A percentile compares a stretch with the other conserved stretches of the same genome.
These are phyloP conservation scores for Dacryopinax primogenitus DNA, from an alignment of 768 basidiomycete genomes.

Conservation along the genomic window DNA sequence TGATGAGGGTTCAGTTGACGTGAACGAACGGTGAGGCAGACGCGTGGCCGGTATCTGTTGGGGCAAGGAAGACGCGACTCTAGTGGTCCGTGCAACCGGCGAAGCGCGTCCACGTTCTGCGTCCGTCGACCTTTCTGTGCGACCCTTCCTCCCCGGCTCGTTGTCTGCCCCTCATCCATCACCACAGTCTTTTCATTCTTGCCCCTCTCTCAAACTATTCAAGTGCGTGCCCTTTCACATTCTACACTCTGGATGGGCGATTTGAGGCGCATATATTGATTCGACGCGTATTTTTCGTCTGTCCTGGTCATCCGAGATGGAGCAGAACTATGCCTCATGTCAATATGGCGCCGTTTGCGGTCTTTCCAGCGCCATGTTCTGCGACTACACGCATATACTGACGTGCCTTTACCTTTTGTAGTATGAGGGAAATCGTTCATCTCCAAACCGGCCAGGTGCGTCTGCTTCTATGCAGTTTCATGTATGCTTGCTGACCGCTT, in stretches of 20 bases:
- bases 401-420: conserved; percentile 23
- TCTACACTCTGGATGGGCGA: background rate
- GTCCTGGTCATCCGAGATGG: background rate
- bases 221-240: conserved; percentile 1
- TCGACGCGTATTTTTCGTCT: background rate
- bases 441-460: conserved; percentile 95
- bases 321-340: background rate
- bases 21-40: background rate
- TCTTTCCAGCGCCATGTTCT: background rate
- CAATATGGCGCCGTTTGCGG: background rate
- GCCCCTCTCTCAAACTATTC: background rate
- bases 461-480: conserved; percentile 7
- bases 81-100: conserved; percentile 4
- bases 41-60: conserved; percentile 1
- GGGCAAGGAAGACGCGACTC: background rate
- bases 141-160: background rate
- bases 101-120: conserved; percentile 10
- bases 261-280: background rate
- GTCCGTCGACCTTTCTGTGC: conserved; percentile 9
- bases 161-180: background rate
- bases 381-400: background rate
- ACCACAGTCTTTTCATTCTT: background rate
- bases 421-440: conserved; percentile 99
- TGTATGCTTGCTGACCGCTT: background rate
- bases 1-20: background rate